A percentile compares a stretch with the other conserved stretches of the same genome.
phyloP scores from a whole-genome alignment of 805 yeast genomes.

The Pichia scutulata region DNA sequence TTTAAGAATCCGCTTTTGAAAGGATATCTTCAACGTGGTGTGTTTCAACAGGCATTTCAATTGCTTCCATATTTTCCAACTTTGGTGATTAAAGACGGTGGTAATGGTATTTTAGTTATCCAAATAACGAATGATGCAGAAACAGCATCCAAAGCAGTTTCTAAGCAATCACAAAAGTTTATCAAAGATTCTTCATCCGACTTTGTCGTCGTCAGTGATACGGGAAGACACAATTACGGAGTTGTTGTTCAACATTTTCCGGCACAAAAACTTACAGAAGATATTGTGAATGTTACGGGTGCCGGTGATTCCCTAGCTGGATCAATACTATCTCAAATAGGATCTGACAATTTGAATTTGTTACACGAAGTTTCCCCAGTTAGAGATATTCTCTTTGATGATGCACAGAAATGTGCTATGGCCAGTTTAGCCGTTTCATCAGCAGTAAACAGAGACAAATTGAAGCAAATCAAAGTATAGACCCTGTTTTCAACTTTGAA shows the following conservation, averaged over 20 bases:
- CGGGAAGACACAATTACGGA: conserved; percentile 34
- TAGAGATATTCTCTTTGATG: background rate
- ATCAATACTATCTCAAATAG: conserved; percentile 40
- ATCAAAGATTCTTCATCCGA: background rate
- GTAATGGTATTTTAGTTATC: conserved; percentile 48
- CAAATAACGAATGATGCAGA: conserved; percentile 29
- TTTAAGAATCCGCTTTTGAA: conserved; percentile 20
- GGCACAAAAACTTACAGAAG: conserved; percentile 24
- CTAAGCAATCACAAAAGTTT: background rate
- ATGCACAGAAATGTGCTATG: background rate
- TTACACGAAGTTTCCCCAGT: background rate
- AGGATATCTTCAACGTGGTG: conserved; percentile 33
- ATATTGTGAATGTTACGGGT: conserved; percentile 66
- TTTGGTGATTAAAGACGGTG: conserved; percentile 60
- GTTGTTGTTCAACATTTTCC: conserved; percentile 58
- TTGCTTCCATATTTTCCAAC: conserved; percentile 69
- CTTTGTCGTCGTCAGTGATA: conserved; percentile 16
- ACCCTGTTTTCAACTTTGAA: too few relatives aligned
- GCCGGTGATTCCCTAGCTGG: conserved; percentile 85
- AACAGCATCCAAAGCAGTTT: conserved; percentile 11
- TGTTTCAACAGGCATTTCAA: conserved; percentile 60
- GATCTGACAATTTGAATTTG: conserved; percentile 11
- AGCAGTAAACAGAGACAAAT: conserved; percentile 9
- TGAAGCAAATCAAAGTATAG: background rate
- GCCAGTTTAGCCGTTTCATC: background rate